phyloP scores from a whole-genome alignment of 306 rosid species.

The Dalbergia oliveri region DNA sequence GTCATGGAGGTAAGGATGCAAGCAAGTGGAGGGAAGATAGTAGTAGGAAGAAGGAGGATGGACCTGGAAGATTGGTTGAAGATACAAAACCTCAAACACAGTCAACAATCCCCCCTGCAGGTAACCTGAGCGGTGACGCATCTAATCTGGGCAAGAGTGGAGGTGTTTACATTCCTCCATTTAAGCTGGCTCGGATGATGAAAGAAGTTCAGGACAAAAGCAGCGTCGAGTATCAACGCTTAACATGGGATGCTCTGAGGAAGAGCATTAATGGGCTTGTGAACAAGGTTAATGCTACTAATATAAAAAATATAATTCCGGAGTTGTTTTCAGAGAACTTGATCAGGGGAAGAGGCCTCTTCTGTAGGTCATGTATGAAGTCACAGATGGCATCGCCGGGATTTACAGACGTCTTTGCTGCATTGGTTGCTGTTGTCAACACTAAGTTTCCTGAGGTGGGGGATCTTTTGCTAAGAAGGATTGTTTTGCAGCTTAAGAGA shows the following conservation, averaged over 20 bases:
- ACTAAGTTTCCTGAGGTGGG: constrained; percentile 94
- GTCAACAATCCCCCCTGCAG: constrained; percentile 39
- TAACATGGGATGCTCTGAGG: constrained; percentile 97
- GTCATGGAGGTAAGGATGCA: constrained; percentile 46
- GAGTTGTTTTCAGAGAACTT: constrained; percentile 84
- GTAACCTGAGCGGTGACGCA: constrained; percentile 52
- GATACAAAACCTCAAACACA: constrained; percentile 51
- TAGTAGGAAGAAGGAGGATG: constrained; percentile 52
- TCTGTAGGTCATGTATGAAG: constrained; percentile 94
- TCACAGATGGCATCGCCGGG: constrained; percentile 96
- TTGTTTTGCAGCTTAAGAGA: constrained; percentile 90
- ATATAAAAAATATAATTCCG: constrained; percentile 84
- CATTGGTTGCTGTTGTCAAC: constrained; percentile 89
- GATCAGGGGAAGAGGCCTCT: constrained; percentile 90
- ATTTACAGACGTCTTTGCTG: constrained; percentile 90
- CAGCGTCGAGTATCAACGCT: constrained; percentile 80
- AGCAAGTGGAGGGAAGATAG: constrained; percentile 46
- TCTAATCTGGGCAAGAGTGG: constrained; percentile 81
- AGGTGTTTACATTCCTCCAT: constrained; percentile 93
- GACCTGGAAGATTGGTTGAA: constrained; percentile 46
- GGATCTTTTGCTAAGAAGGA: constrained; percentile 83
- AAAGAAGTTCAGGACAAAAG: constrained; percentile 89
- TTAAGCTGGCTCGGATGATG: constrained; percentile 94
- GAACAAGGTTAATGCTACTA: constrained; percentile 92
- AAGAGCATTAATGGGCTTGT: constrained; percentile 96